Evolutionary conservation across 441 rosid species (phyloP), one percentile per base, ranked within the genome.

Genomic region (Iberis amara): DNA sequence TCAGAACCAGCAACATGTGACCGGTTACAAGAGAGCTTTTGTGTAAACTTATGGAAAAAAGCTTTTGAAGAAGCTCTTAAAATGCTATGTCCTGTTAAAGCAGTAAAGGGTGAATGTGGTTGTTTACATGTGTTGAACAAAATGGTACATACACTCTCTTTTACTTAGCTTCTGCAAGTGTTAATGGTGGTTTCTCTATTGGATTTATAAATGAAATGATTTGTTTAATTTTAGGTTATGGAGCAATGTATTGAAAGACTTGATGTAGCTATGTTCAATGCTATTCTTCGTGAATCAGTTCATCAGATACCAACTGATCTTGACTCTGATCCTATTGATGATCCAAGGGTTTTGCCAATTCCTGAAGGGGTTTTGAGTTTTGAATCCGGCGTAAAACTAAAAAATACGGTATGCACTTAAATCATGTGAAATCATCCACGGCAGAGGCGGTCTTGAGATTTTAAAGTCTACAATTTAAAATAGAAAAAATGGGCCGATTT

Each of bases 201-300:
- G 55, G 27, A 47, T 13, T 26, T 18, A 18, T 18, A 18, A 18
- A 18, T 18, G 44, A 39, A 40, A 49, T 23, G 47, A 61, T 24
- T 3, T 60, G 36, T 55, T 57, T 26, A 3, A 4, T 43, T 54
- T 67, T 69, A 90, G 98, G 86, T 83, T 24, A 83, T 88, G 87
- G 88, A 81, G 53, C 89, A 81, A 46, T 91, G 96, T 66, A 61
- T 83, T 37, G 74, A 68, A 21, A 76, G 96, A 69, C 72, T 91
- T 60, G 98, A 91, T 68, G 94, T 91, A 10, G 96, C 96, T 47
- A 87, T 91, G 83, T 91, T 88, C 71, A 91, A 91, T 75, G 95
- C 90, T 52, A 81, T 91, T 73, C 85, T 91, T 35, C 85, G 95
- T 5, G 96, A 88, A 66, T 88, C 95, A 1, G 89, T 81, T 47